These are phyloP conservation scores for Sphaerobolus stellatus DNA, from an alignment of 1,284 basidiomycete species.

Conservation along the genomic window DNA sequence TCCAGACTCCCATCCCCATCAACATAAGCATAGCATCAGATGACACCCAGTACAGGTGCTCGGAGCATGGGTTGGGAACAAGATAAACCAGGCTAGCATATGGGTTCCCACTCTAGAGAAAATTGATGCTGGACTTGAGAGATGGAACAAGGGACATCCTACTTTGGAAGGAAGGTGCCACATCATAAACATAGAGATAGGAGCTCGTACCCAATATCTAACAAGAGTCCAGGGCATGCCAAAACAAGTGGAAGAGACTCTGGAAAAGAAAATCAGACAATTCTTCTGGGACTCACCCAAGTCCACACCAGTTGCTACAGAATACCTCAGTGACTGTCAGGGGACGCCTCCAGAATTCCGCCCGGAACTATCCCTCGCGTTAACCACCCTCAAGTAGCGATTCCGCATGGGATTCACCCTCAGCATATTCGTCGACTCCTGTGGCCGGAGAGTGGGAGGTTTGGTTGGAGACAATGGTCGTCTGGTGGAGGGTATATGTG, in stretches of 20 bases:
- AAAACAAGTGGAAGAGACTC: background rate
- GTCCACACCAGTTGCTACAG: background rate
- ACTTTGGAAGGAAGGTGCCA: background rate
- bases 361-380: no score
- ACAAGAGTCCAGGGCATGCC: slow-evolving; percentile 7
- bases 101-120: background rate
- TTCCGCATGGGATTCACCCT: no score
- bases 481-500: no score
- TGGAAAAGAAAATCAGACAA: background rate
- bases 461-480: no score
- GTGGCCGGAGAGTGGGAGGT: no score
- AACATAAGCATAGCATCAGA: background rate
- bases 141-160: background rate
- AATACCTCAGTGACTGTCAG: no score
- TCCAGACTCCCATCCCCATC: background rate
- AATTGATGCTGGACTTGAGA: background rate
- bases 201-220: background rate
- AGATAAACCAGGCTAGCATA: background rate
- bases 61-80: background rate
- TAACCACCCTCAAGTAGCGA: no score
- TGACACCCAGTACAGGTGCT: background rate
- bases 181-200: background rate
- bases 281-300: background rate
- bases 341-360: no score
- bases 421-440: no score